Base-by-base conservation (phyloP, 441 rosid genomes). In the Croton laevigatus region DNA sequence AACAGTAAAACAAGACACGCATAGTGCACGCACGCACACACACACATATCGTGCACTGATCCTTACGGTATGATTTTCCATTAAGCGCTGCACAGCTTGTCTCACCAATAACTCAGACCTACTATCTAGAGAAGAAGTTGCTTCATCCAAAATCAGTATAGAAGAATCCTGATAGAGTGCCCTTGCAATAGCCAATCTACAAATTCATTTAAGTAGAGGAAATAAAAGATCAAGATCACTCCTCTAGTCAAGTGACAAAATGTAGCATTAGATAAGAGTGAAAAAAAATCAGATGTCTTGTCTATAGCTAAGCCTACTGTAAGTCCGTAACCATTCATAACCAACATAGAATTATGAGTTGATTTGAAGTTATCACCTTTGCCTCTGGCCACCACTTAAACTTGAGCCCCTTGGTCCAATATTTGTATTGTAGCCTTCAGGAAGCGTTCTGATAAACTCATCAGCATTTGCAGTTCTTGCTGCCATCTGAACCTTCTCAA, bases 301-400 rank as follows among this genome's bases (percentile, higher is more conserved):
- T 53, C 22, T 67, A 51, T 2, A 38, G 27, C 19, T 17, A 37
- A 38, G 13, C 46, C 48, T 8, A 0, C 20, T 59, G n/a, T 10
- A 20, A 62, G n/a, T n/a, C n/a, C n/a, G n/a, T n/a, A n/a, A n/a
- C n/a, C n/a, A n/a, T n/a, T n/a, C 4, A n/a, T 3, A 7, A 10
- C 44, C 17, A 34, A 8, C 9, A 66, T 13, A n/a, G 27, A 36
- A 49, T 27, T 17, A 27, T 4, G 14, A 70, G 52, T 60, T 20
- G 38, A 59, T 46, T 46, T 34, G n/a, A 40, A 49, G 32, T 17
- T 57, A 75, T 75, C 65, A 89, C 98, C 98, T 91, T 77, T 94
- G 97, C 79, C 75, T 91, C 80, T 94, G 98, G 51, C 98, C 98
- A 67, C 97, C 98, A 59, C 98, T 94, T 83, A 94, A 76, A 80